Evolutionary conservation across 1,139 yeast species (phyloP).

Genomic region (Meyerozyma guilliermondii): DNA sequence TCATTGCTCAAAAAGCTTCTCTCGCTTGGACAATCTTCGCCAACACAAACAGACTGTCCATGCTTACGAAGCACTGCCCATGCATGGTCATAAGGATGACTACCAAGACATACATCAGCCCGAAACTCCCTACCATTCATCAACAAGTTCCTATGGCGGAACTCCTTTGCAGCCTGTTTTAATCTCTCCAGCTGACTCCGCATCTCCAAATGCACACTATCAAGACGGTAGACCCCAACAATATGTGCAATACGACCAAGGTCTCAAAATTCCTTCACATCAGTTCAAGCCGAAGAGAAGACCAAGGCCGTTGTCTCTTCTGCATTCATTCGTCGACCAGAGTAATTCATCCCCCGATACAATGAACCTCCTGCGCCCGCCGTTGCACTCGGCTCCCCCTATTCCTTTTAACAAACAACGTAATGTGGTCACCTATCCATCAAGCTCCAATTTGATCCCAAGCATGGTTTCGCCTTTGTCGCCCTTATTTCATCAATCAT

Average conservation of each 20-base stretch:
- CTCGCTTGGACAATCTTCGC: conserved; percentile 80
- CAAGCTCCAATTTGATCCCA: conserved; percentile 21
- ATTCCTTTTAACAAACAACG: conserved; percentile 7
- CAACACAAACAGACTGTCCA: conserved; percentile 94
- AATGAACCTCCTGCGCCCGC: conserved; percentile 2
- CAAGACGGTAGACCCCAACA: conserved; percentile 4
- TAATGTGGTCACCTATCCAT: neutral
- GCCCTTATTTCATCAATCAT: conserved; percentile 38
- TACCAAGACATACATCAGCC: neutral
- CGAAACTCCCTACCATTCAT: neutral
- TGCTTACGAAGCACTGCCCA: conserved; percentile 59
- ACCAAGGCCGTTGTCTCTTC: conserved; percentile 39
- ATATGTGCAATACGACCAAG: conserved; percentile 3
- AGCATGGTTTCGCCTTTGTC: conserved; percentile 36
- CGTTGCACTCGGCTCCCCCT: conserved; percentile 12
- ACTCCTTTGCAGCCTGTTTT: conserved; percentile 10
- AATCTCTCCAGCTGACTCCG: conserved; percentile 19
- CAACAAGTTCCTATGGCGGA: conserved; percentile 1
- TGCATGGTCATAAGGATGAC: conserved; percentile 5
- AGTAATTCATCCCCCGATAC: neutral
- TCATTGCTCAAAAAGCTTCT: conserved; percentile 72
- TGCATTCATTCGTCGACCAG: conserved; percentile 21
- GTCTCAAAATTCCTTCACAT: conserved; percentile 22
- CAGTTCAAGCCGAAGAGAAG: conserved; percentile 38
- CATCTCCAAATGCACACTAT: conserved; percentile 10